Base-by-base conservation (phyloP, 768 basidiomycete species). In the Mycena albidolilacea region DNA sequence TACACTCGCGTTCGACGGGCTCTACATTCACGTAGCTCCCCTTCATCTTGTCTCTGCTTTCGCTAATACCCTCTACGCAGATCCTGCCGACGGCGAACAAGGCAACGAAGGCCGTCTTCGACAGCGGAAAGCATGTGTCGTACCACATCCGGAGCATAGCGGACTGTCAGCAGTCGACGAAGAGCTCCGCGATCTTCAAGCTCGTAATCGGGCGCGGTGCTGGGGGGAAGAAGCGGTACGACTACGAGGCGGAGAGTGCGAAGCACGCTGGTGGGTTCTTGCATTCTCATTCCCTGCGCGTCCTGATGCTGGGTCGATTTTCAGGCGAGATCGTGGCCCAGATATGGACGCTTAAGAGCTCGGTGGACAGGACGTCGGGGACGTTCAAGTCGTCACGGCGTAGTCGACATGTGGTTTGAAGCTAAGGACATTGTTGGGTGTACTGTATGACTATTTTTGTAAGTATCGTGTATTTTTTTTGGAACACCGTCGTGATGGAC, bases 1-100 rank as follows among this genome's bases (percentile, higher is more conserved):
- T 7, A 91, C 92, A 2, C 88, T 99, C 2, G 97, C 97, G 15
- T 95, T 99, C 73, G 98, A 99, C 81, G 97, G 97, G 5, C 95
- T 92, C 75, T 98, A 98, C 77, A 91, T 98, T 44, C 95, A 97
- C 80, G 95, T 96, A 70, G 72, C 89, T 80, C 23, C 43, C 12
- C 41, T 6, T 46, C 6, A 12, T 54, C 19, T 4, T 55, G 9
- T 35, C 59, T 59, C 64, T 17, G 35, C 17, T 15, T 43, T 7
- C 44, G 30, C 78, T 79, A 70, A 79, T 14, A 48, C 14, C 43
- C 39, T 73, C 68, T 41, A 72, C 23, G 55, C 78, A 96, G 96
- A 96, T 97, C 80, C 95, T 97, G 91, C 96, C 96, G 10, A 91
- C 93, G 6, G 86, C 93, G 52, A 93, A 92, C 78, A 91, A 92